Base-by-base conservation (phyloP, 345 rosid genomes). In the Acer yangbiense region DNA sequence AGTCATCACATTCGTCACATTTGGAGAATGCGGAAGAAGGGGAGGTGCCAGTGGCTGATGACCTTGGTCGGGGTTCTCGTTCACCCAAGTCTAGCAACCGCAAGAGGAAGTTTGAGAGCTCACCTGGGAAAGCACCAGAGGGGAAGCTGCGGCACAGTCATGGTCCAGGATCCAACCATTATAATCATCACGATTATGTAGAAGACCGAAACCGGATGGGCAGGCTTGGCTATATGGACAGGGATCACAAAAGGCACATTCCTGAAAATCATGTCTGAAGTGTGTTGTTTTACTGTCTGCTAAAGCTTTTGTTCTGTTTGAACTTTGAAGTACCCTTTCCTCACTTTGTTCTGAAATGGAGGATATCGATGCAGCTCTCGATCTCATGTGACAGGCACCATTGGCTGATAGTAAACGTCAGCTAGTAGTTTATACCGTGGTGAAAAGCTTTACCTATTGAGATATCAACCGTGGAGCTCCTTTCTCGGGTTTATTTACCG, bases 11-110 rank as follows among this genome's bases (percentile, higher is more conserved):
- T 32, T 76, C 62, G 21, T 65, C 35, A 5, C 82, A 79, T 64
- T 35, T 32, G 6, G 81, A 79, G 68, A 81, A 77, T 64, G 85
- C 80, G 11, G 93, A 90, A 86, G 96, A 90, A 81, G 96, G 91
- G 72, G 96, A 91, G 79, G 86, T 87, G 79, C 21, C 85, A 25
- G 85, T 80, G 39, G 82, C 73, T 57, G 80, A 75, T 76, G 65
- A 52, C 50, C 63, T 32, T 65, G 48, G 64, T 32, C 71, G 29
- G 29, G 29, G 65, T 35, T 75, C 71, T 52, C 54, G 32, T 50
- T 80, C 82, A 7, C 88, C 83, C 17, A 71, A 76, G 80, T 67
- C 76, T 4, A 80, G 77, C 73, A 76, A 61, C 48, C 84, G 85
- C 27, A 87, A 85, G 76, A 79, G 83, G 71, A 87, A 82, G 81